Conservation (phyloP, 2,329 filamentous ascomycete genomes). For the Arthrobotrys conoides region DNA sequence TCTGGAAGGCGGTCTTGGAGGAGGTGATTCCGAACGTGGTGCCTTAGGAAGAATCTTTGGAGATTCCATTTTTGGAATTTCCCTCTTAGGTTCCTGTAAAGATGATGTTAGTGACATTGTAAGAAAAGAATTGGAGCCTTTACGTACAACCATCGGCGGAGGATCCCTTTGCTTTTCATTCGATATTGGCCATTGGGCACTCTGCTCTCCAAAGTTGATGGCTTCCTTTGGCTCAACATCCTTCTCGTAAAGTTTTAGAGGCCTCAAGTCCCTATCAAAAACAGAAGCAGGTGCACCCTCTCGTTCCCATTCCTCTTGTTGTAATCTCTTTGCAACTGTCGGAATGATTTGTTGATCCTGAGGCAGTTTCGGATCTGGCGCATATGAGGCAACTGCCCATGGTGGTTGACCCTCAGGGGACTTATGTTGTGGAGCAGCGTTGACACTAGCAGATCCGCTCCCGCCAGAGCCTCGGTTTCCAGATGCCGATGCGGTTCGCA, state of each 20-base stretch:
- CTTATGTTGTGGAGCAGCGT: slow-evolving; percentile 71
- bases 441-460: slow-evolving; percentile 72
- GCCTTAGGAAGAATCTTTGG: slow-evolving; percentile 28
- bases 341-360: slow-evolving; percentile 96
- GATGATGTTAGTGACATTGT: slow-evolving; percentile 1
- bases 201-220: slow-evolving; percentile 53
- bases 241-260: slow-evolving; percentile 75
- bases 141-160: slow-evolving; percentile 56
- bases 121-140: not conserved
- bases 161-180: slow-evolving; percentile 54
- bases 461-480: slow-evolving; percentile 74
- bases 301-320: slow-evolving; percentile 95
- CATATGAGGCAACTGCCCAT: slow-evolving; percentile 95
- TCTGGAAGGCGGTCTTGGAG: slow-evolving; percentile 39
- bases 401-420: slow-evolving; percentile 94
- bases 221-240: slow-evolving; percentile 67
- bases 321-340: slow-evolving; percentile 89
- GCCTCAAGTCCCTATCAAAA: slow-evolving; percentile 89
- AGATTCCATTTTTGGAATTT: slow-evolving; percentile 10
- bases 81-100: slow-evolving; percentile 39
- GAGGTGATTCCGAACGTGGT: slow-evolving; percentile 26
- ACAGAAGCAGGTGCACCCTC: slow-evolving; percentile 87
- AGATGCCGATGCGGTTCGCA: slow-evolving; percentile 65
- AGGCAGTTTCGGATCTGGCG: slow-evolving; percentile 91
- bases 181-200: slow-evolving; percentile 48